A percentile compares a stretch with the other conserved stretches of the same genome.
These are phyloP conservation scores for Myxozyma mucilagina DNA, from an alignment of 805 yeast species.

Conservation along the genomic window DNA sequence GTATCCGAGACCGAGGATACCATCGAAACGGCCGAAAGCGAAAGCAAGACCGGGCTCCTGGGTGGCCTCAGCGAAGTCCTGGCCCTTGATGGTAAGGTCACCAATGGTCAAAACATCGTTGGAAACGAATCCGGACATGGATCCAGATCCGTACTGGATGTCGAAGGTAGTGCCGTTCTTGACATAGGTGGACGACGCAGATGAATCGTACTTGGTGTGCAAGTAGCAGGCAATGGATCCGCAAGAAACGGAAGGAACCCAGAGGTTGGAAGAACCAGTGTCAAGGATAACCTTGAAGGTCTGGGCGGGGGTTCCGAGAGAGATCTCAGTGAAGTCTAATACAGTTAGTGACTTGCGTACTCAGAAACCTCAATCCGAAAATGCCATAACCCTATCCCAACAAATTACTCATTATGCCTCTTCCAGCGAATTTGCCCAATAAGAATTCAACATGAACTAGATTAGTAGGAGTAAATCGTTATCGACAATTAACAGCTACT, in stretches of 20 bases:
- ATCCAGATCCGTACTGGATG: conserved; percentile 90
- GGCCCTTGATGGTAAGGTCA: conserved; percentile 78
- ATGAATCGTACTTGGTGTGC: conserved; percentile 88
- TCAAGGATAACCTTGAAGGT: conserved; percentile 90
- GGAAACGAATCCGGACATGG: conserved; percentile 88
- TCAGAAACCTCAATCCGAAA: not conserved
- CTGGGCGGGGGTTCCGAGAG: conserved; percentile 92
- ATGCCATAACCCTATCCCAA: conserved; percentile 5
- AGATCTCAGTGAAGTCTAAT: conserved; percentile 79
- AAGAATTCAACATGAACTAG: not conserved
- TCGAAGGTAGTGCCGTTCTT: conserved; percentile 83
- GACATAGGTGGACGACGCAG: conserved; percentile 76
- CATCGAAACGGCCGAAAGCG: conserved; percentile 98
- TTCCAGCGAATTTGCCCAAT: not conserved
- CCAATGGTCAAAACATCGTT: conserved; percentile 82
- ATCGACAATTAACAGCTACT: too few species aligned
- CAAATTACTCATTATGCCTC: not conserved
- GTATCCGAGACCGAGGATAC: conserved; percentile 93
- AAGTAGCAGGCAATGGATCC: conserved; percentile 92
- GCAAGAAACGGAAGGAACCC: conserved; percentile 93
- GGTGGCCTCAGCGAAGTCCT: conserved; percentile 96
- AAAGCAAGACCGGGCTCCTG: conserved; percentile 96
- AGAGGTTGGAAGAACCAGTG: conserved; percentile 94
- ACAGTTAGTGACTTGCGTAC: not conserved
- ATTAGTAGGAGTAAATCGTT: not conserved